Evolutionary conservation across 1,139 yeast genomes (phyloP), one percentile per base, ranked within the genome.

Genomic region (Diutina rugosa): DNA sequence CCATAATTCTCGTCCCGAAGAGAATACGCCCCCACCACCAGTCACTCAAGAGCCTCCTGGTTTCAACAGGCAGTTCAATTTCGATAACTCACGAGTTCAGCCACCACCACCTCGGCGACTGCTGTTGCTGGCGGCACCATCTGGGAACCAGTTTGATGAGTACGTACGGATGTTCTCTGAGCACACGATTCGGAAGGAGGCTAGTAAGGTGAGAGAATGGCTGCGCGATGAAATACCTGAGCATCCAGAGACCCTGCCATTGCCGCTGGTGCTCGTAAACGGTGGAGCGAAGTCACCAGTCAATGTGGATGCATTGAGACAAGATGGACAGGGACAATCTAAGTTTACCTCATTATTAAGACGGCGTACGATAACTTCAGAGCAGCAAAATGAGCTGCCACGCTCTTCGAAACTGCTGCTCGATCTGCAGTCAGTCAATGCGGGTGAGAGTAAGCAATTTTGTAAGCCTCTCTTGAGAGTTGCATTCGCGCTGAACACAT

Each of bases 401-500:
- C 16, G 30, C 14, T 26, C 30, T 5, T 18, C 49, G 30, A 45
- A 45, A n/a, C 21, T 45, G 21, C 47, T 21, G 28, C 9, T 45
- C n/a, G 30, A 16, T 21, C 30, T 21, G 30, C 28, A 21, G 14
- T 10, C 49, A 26, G 10, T 30, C 10, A 28, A 18, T 12, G 7
- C n/a, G 14, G 6, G 41, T n/a, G 41, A 35, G 14, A 7, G n/a
- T 10, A 46, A 18, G 30, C 9, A 49, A 10, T 35, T 35, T 35
- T 9, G n/a, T n/a, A 35, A 28, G 45, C 55, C 38, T 16, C 70
- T 87, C 65, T 83, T 82, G 63, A 74, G 87, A 61, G 93, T 87
- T 28, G 84, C 89, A 0, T 87, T 87, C 67, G 89, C 87, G 55
- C 77, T 85, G 26, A 81, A 84, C 38, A 85, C 90, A 0, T 87